Conservation (phyloP, 352 stramenopile genomes). For the Phytopythium chamaehyphon region DNA sequence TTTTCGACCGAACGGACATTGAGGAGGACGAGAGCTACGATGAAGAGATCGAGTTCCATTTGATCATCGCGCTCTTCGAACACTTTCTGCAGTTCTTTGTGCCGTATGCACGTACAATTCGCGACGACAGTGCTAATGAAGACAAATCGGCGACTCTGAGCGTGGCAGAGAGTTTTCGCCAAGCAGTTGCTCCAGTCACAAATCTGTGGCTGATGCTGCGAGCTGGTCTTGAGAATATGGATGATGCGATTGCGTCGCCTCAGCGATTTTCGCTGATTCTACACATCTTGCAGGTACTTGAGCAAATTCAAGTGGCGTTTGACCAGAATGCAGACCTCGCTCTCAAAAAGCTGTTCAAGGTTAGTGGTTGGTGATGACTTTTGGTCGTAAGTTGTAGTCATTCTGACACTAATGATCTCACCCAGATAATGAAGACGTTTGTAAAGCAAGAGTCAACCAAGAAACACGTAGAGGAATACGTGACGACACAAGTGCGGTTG, state of each 20-base stretch:
- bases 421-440: conserved; percentile 44
- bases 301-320: conserved; percentile 45
- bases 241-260: conserved; percentile 44
- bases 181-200: conserved; percentile 31
- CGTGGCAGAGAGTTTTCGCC: conserved; percentile 29
- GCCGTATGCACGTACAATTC: conserved; percentile 34
- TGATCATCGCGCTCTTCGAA: conserved; percentile 51
- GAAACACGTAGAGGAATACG: conserved; percentile 36
- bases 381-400: neutral
- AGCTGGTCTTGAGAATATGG: conserved; percentile 32
- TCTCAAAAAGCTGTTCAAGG: conserved; percentile 32
- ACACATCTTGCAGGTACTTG: conserved; percentile 59
- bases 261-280: conserved; percentile 67
- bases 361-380: conserved; percentile 8
- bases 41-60: conserved; percentile 67
- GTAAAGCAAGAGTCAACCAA: conserved; percentile 46
- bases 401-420: neutral
- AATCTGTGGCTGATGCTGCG: conserved; percentile 47
- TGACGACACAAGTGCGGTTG: conserved; percentile 39
- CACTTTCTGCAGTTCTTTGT: conserved; percentile 59
- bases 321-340: conserved; percentile 26
- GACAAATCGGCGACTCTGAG: conserved; percentile 4
- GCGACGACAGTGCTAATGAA: neutral
- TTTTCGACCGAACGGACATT: conserved; percentile 63
- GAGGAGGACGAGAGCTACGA: conserved; percentile 74